phyloP scores from a whole-genome alignment of 495 filamentous ascomycete genomes.

The Monascus purpureus region DNA sequence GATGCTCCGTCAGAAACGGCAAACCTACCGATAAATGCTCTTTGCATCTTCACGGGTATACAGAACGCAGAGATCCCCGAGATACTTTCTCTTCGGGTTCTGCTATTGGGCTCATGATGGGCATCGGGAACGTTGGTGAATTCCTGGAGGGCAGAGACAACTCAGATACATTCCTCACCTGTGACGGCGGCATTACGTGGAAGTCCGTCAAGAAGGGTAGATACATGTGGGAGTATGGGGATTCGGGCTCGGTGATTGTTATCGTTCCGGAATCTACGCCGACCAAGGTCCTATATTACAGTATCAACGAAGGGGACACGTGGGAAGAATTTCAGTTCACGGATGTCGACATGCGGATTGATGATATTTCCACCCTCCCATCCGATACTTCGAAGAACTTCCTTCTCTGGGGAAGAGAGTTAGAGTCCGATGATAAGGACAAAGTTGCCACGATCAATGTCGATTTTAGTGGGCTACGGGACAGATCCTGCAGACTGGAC shows the following conservation, averaged over 20 bases:
- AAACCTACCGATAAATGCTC: conserved; percentile 51
- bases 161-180: conserved; percentile 74
- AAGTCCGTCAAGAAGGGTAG: conserved; percentile 65
- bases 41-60: conserved; percentile 88
- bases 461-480: conserved; percentile 70
- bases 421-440: conserved; percentile 23
- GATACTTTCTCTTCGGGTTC: conserved; percentile 79
- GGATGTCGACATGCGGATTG: conserved; percentile 50
- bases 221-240: conserved; percentile 88
- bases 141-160: conserved; percentile 40
- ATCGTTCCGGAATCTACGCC: conserved; percentile 51
- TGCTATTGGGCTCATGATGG: conserved; percentile 86
- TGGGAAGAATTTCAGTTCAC: conserved; percentile 68
- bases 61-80: conserved; percentile 62
- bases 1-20: conserved; percentile 42
- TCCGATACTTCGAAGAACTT: conserved; percentile 83
- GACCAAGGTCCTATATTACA: conserved; percentile 60
- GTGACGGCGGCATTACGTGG: conserved; percentile 84
- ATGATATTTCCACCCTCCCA: conserved; percentile 74
- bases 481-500: conserved; percentile 52
- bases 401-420: conserved; percentile 64
- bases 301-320: conserved; percentile 59
- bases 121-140: conserved; percentile 77
- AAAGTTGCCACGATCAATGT: conserved; percentile 58
- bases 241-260: conserved; percentile 83